Base-by-base conservation (phyloP, 2,329 filamentous ascomycete species). In the Dactylonectria estremocensis region DNA sequence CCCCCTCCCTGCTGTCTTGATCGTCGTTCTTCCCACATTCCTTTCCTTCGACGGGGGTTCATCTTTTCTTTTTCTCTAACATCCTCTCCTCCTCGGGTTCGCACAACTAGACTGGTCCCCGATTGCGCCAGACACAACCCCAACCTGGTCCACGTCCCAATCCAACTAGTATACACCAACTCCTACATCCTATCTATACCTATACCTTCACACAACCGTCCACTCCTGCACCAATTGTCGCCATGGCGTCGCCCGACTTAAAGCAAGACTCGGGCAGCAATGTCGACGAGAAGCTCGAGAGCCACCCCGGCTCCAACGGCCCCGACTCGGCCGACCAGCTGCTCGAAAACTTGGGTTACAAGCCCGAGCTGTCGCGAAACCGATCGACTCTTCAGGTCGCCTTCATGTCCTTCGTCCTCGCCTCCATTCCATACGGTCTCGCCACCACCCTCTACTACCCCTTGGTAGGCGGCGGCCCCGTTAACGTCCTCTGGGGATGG, bases 361-460 rank as follows among this genome's bases (percentile, higher is more conserved):
- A 88, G 79, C 85, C 90, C 61, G 90, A 93, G 80, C 80, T 93
- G 66, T 80, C 85, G 55, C 88, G 91, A 66, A 91, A 87, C 75
- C 87, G 91, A 61, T 92, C 90, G 50, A 92, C 90, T 2, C 84
- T 89, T 70, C 90, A 92, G 79, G 90, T 92, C 60, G 90, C 90
- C 73, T 92, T 92, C 85, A 93, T 92, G 91, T 92, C 90, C 68
- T 94, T 93, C 76, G 91, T 93, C 72, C 87, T 94, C 61, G 91
- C 92, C 54, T 91, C 91, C 3, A 92, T 93, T 68, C 92, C 92
- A 10, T 94, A 93, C 79, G 92, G 92, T 74, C 85, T 94, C 45
- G 87, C 90, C 50, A 94, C 92, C 1, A 93, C 91, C 8, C 80
- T 93, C 72, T 86, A 86, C 79, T 93, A 93, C 77, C 91, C 92